A percentile compares a stretch with the other conserved stretches of the same genome.
Evolutionary conservation across 228 moss, liverwort and hornwort genomes (phyloP).

Genomic region (Sphagnum fallax): DNA sequence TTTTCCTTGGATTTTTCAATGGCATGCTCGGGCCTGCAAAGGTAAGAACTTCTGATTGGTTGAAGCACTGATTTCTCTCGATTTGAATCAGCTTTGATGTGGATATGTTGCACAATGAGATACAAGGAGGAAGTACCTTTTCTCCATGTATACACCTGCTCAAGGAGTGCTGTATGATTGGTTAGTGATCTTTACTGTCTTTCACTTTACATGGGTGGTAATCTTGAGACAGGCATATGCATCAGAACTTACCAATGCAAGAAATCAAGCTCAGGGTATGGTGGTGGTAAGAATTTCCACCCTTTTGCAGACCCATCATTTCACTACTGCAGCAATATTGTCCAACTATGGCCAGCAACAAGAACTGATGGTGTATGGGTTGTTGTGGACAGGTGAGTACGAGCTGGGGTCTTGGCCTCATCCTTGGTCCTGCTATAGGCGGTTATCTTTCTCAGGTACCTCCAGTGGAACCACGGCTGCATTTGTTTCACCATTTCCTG

Average conservation of each 20-base stretch:
- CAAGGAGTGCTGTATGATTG: too few relatives aligned
- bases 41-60: conserved; percentile 13
- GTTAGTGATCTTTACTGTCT: too few relatives aligned
- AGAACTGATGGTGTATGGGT: not conserved
- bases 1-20: conserved; percentile 43
- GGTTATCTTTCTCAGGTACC: conserved; percentile 14
- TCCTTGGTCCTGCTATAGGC: conserved; percentile 19
- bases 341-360: too few relatives aligned
- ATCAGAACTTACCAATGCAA: conserved; percentile 45
- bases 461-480: not conserved
- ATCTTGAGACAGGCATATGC: conserved; percentile 21
- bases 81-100: not conserved
- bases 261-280: conserved; percentile 28
- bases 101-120: not conserved
- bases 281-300: too few relatives aligned
- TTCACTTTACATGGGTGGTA: not conserved
- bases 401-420: conserved; percentile 47
- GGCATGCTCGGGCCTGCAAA: conserved; percentile 51
- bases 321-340: too few relatives aligned
- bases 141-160: too few relatives aligned
- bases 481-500: not conserved
- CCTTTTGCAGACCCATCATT: too few relatives aligned
- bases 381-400: conserved; percentile 24
- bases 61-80: not conserved
- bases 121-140: too few relatives aligned